Conservation (phyloP, 2,329 filamentous ascomycete species). For the Colletotrichum tamarilloi region DNA sequence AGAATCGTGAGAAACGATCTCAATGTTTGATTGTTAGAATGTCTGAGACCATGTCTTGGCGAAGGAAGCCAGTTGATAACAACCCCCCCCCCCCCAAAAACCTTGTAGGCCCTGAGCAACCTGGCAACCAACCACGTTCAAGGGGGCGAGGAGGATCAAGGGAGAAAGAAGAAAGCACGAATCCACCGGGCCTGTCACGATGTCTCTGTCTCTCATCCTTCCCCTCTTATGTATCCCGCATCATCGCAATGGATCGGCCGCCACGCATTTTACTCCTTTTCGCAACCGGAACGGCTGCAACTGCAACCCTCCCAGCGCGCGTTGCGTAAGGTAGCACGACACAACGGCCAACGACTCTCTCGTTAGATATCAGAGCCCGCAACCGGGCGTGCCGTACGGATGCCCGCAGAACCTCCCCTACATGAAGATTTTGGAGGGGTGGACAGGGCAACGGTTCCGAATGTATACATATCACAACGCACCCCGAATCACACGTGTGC, state of each 20-base stretch:
- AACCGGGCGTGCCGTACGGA: neutral
- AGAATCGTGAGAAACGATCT: neutral
- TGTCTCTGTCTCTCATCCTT: neutral
- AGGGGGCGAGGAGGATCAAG: neutral
- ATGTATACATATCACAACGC: neutral
- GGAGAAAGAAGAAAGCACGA: neutral
- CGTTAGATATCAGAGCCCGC: neutral
- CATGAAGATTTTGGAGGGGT: neutral
- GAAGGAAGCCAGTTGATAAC: neutral
- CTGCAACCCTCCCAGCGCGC: neutral
- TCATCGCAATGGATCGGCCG: neutral
- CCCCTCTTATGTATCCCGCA: neutral
- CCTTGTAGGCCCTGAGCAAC: neutral
- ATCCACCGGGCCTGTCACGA: neutral
- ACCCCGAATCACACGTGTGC: neutral
- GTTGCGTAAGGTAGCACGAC: neutral
- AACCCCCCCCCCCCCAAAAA: neutral
- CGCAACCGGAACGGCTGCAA: conserved; percentile 9
- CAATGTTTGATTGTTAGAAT: neutral
- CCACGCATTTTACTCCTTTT: neutral
- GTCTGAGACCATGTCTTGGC: neutral
- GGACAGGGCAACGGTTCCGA: neutral
- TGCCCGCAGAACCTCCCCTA: neutral
- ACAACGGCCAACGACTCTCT: neutral
- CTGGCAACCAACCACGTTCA: neutral